Conservation (phyloP, 139 green algal species). For the Chlamydomonas asymmetrica region DNA sequence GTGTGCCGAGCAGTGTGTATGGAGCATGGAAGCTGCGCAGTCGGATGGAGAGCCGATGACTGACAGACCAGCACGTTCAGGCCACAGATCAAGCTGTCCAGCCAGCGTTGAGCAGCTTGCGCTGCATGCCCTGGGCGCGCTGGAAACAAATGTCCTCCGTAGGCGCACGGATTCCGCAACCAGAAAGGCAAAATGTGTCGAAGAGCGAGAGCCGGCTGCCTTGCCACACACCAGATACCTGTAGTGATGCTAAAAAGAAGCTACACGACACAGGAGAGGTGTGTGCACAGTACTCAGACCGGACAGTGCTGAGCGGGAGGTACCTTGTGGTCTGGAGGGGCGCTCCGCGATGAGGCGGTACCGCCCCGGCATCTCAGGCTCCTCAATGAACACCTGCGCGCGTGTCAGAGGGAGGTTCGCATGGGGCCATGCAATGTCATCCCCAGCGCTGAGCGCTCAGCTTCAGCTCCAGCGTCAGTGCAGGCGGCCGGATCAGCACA, state of each 20-base stretch:
- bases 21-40: no score
- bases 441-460: no score
- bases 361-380: slow-evolving; percentile 46
- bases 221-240: background rate
- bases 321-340: slow-evolving; percentile 37
- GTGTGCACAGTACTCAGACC: background rate
- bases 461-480: no score
- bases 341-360: slow-evolving; percentile 42
- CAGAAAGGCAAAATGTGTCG: no score
- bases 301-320: background rate
- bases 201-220: background rate
- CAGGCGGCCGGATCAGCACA: background rate
- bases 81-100: background rate
- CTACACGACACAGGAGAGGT: background rate
- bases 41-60: no score
- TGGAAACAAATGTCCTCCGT: no score
- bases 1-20: no score
- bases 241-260: background rate
- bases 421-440: background rate
- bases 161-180: no score
- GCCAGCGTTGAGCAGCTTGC: background rate
- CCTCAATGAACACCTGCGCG: slow-evolving; percentile 67
- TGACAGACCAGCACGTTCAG: no score
- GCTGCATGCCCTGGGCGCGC: background rate
- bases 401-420: background rate